These are phyloP conservation scores for Candida nemodendra DNA, from an alignment of 805 yeast species.

Conservation along the genomic window DNA sequence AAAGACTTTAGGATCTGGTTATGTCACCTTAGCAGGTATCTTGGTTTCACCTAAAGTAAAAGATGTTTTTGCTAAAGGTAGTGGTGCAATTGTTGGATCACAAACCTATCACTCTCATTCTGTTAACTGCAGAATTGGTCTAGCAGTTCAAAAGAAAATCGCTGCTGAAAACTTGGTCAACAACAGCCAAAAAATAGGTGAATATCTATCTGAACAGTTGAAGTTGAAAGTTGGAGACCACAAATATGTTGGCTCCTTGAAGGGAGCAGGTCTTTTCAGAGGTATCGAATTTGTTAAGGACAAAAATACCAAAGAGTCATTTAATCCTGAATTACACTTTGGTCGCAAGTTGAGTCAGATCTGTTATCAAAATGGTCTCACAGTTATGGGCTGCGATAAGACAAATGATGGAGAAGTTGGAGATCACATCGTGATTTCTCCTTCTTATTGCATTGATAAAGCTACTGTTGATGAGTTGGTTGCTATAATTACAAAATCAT, in stretches of 20 bases:
- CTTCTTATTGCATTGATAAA: conserved; percentile 40
- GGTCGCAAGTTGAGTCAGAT: conserved; percentile 34
- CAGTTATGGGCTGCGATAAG: conserved; percentile 40
- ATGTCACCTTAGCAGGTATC: conserved; percentile 46
- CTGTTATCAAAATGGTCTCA: conserved; percentile 40
- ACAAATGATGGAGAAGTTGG: conserved; percentile 41
- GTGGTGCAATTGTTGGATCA: conserved; percentile 40
- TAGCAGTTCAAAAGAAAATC: conserved; percentile 44
- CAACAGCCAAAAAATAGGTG: conserved; percentile 40
- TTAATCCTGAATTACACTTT: conserved; percentile 31
- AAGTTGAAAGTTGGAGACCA: conserved; percentile 20
- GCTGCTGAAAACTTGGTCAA: conserved; percentile 33
- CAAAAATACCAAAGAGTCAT: conserved; percentile 42
- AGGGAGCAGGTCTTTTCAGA: conserved; percentile 55
- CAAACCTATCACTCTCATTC: conserved; percentile 50
- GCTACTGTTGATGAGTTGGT: conserved; percentile 33
- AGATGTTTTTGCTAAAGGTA: conserved; percentile 35
- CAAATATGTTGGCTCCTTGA: conserved; percentile 43
- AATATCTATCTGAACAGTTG: conserved; percentile 37
- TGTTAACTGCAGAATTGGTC: conserved; percentile 41
- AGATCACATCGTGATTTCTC: conserved; percentile 47
- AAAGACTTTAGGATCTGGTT: conserved; percentile 48
- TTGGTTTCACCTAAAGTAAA: conserved; percentile 39
- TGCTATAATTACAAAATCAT: conserved; percentile 11
- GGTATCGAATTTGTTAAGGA: conserved; percentile 47